These are phyloP conservation scores for Lactarius psammicola DNA, from an alignment of 768 basidiomycete genomes.

Conservation along the genomic window DNA sequence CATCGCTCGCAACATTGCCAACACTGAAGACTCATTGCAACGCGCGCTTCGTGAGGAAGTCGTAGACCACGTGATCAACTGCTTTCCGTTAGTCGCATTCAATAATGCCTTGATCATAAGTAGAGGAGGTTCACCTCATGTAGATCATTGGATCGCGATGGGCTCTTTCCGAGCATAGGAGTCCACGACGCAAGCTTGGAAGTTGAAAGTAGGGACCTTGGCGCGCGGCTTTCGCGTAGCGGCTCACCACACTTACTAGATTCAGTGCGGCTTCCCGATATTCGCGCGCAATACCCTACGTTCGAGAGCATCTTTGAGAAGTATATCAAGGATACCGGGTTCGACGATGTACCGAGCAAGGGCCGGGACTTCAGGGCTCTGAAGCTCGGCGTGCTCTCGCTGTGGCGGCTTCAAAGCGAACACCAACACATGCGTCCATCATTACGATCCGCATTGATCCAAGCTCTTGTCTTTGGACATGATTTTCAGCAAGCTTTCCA, in stretches of 20 bases:
- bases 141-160: background rate
- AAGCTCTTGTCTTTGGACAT: background rate
- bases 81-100: conserved; percentile 3
- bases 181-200: too few relatives aligned
- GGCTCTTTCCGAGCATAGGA: background rate
- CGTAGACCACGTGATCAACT: background rate
- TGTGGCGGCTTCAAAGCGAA: background rate
- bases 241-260: background rate
- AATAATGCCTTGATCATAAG: background rate
- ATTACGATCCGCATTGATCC: background rate
- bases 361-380: background rate
- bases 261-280: background rate
- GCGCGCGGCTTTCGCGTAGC: too few relatives aligned
- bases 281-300: background rate
- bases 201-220: background rate
- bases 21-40: background rate
- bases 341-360: background rate
- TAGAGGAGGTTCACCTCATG: background rate
- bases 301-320: background rate
- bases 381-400: conserved; percentile 6
- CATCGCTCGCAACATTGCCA: background rate
- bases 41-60: background rate
- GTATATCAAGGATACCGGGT: background rate
- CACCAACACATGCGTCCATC: background rate
- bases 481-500: background rate